Base-by-base conservation (phyloP, 768 basidiomycete genomes). In the Naganishia antarctica region DNA sequence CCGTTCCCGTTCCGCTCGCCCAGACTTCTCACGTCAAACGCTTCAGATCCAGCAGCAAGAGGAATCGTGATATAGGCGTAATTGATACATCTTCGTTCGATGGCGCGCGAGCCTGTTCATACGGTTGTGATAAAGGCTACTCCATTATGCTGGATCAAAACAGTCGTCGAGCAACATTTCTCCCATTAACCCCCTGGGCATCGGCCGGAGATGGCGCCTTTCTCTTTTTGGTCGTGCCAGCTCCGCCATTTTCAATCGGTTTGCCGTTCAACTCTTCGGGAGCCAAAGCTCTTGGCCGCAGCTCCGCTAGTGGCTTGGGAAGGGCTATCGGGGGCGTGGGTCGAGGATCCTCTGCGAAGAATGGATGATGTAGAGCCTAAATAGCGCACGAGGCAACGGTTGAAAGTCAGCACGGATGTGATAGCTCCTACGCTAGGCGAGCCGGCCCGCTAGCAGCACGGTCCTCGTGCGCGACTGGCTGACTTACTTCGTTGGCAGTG, bases 261-360 rank as follows among this genome's bases (percentile, higher is more conserved):
- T 77, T 75, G 26, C 74, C 74, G 40, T 70, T 49, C 9, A 65
- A 57, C 64, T 76, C 75, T 60, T 78, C 78, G 0, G 76, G 82
- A 13, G 80, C 81, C 9, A 82, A 61, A 4, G 88, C 85, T 29
- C 85, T 81, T 0, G 79, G 75, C 4, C 81, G 74, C 0, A 80
- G 78, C 49, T 80, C 81, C 44, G 76, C 80, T 13, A 48, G 70
- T 67, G 62, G 84, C 78, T 83, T 93, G 0, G 96, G 96, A 0
- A 99, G 83, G 71, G 90, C 88, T 8, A 86, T 86, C 0, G 91
- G 91, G 68, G 89, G 87, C 0, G 92, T 87, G 0, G 96, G 92
- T 69, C 88, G 85, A 8, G 92, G 92, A 3, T 88, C 80, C 12
- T 88, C 84, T 44, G 84, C 84, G 81, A 98, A 97, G 77, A 94